Percentiles rank a stretch among this genome's conserved stretches.
Conservation (phyloP, 225 moss, liverwort and hornwort genomes). For the Straminergon stramineum region DNA sequence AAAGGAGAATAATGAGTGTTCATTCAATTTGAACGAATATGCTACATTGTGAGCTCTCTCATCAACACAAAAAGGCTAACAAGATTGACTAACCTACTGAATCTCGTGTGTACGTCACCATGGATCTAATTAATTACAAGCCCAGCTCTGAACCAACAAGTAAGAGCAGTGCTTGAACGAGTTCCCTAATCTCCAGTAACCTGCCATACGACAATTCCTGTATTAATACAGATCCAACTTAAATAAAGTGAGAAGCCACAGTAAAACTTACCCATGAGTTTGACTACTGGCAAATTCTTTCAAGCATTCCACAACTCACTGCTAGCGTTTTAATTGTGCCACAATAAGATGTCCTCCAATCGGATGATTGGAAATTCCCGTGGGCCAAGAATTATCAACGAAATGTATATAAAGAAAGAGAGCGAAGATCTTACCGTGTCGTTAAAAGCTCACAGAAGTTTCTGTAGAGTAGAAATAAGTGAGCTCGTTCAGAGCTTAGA, state of each 20-base stretch:
- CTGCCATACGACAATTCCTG: constrained; percentile 12
- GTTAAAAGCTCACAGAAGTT: constrained; percentile 46
- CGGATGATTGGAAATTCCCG: background rate
- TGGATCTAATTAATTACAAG: constrained; percentile 9
- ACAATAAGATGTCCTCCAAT: background rate
- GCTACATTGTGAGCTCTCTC: constrained; percentile 3
- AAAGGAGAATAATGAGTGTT: background rate
- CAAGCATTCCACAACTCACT: background rate
- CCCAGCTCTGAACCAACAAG: constrained; percentile 49
- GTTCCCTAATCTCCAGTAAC: constrained; percentile 14
- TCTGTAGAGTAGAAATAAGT: constrained; percentile 44
- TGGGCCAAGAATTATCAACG: background rate
- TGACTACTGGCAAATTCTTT: background rate
- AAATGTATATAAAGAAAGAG: background rate
- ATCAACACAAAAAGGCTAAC: constrained; percentile 1
- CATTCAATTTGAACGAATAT: constrained; percentile 13
- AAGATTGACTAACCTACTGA: constrained; percentile 11
- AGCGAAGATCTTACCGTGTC: constrained; percentile 28
- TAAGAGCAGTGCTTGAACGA: constrained; percentile 38
- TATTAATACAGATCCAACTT: background rate
- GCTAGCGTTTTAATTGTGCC: background rate
- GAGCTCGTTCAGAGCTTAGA: constrained; percentile 32
- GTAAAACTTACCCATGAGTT: background rate
- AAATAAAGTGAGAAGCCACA: background rate
- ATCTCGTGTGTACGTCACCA: background rate